phyloP scores from a whole-genome alignment of 495 filamentous ascomycete genomes.

The Monascus purpureus region DNA sequence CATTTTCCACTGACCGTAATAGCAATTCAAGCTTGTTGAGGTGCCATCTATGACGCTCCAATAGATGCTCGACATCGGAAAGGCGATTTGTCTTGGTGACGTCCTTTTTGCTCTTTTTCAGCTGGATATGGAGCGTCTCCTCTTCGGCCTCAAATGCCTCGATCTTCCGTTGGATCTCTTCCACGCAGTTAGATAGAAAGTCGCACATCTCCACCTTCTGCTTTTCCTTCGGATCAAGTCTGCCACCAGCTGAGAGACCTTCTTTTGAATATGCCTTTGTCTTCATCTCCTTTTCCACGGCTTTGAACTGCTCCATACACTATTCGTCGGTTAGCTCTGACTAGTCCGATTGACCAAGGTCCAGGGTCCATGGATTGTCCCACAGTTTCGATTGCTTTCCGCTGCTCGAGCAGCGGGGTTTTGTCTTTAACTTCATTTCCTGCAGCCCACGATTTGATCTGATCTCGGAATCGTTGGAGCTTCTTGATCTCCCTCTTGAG shows the following conservation, averaged over 20 bases:
- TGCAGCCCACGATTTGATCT: constrained; percentile 97
- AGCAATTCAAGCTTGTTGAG: constrained; percentile 84
- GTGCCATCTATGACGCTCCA: constrained; percentile 95
- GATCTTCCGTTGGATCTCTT: constrained; percentile 85
- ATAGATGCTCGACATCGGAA: constrained; percentile 66
- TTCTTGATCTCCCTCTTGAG: constrained; percentile 99
- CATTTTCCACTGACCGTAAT: constrained; percentile 80
- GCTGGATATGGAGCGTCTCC: constrained; percentile 68
- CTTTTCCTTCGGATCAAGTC: constrained; percentile 89
- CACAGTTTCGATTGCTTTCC: constrained; percentile 93
- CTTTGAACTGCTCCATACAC: constrained; percentile 99
- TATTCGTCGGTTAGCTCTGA: constrained; percentile 28
- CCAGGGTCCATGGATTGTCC: constrained; percentile 3
- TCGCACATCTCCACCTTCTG: constrained; percentile 76
- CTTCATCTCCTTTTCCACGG: constrained; percentile 99
- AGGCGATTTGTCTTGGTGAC: constrained; percentile 69
- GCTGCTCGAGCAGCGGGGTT: constrained; percentile 79
- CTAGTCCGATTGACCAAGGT: neutral
- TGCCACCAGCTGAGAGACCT: constrained; percentile 75
- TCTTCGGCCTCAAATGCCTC: constrained; percentile 84
- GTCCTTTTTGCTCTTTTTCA: constrained; percentile 92
- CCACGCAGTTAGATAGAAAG: constrained; percentile 77
- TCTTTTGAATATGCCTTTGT: constrained; percentile 99
- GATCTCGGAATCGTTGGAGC: constrained; percentile 88
- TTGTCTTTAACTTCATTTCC: constrained; percentile 99